Evolutionary conservation across 306 rosid species (phyloP), one percentile per base, ranked within the genome.

Genomic region (Biancaea sappan): DNA sequence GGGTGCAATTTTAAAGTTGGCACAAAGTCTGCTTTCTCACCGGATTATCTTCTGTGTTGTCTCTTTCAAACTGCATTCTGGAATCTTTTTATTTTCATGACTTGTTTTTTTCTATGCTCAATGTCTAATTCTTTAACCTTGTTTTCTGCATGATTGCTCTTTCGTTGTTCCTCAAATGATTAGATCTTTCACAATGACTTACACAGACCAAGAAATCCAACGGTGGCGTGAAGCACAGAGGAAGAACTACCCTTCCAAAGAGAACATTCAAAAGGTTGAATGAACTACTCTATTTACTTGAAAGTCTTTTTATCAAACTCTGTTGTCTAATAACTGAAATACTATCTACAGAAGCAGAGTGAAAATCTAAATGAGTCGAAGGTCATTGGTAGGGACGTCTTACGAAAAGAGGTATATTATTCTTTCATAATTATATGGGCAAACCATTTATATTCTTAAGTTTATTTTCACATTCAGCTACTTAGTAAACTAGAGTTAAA

Each of bases 141-240:
- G n/a, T 76, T 38, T 26, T 65, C 44, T 77, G 32, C n/a, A 47
- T 80, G 69, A 77, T 76, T 6, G 16, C 63, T 38, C 15, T 47
- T 79, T n/a, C 34, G 4, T 61, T 53, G 8, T 66, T 63, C 75
- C 74, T 63, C 66, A 56, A 56, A 79, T 74, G 79, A 70, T 59
- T 69, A 94, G 97, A 77, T 61, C 89, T 38, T 75, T 71, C 61
- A 38, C 69, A 47, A 62, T 71, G 70, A 79, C 72, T 64, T 94
- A 88, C 68, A 51, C 97, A 16, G 88, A 88, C 71, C 88, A 79
- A 84, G 99, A 94, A 87, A 84, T 92, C 65, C 81, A 61, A 71
- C 87, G 79, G 77, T 94, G 99, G 99, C 90, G 95, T 76, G 93
- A 94, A 75, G 92, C 91, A 32, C 89, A 97, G 64, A 82, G 74